Conservation (phyloP, 1,139 yeast species). For the Hanseniaspora gamundiae region DNA sequence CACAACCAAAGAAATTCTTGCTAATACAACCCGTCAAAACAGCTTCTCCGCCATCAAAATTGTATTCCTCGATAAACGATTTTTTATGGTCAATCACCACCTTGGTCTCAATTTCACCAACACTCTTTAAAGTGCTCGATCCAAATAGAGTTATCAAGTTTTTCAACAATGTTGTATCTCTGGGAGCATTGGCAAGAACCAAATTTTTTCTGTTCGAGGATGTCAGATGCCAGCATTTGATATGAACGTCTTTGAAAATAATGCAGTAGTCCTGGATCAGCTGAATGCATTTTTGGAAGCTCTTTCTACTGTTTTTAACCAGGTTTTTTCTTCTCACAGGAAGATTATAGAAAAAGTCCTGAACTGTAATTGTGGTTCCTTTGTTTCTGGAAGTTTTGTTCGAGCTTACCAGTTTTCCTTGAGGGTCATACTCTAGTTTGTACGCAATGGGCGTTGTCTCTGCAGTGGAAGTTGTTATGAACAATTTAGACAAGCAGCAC, state of each 20-base stretch:
- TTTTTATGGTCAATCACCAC: conserved; percentile 21
- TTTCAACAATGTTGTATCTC: conserved; percentile 28
- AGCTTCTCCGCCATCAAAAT: conserved; percentile 20
- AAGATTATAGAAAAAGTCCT: conserved; percentile 44
- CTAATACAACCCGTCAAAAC: conserved; percentile 53
- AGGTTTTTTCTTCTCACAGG: conserved; percentile 72
- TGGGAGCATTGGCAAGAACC: conserved; percentile 31
- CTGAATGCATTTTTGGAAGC: conserved; percentile 52
- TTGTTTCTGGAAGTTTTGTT: conserved; percentile 37
- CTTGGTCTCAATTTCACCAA: conserved; percentile 35
- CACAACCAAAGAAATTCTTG: conserved; percentile 64
- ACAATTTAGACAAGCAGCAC: conserved; percentile 45
- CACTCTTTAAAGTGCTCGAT: conserved; percentile 43
- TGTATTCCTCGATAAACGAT: conserved; percentile 12
- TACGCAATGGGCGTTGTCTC: conserved; percentile 43
- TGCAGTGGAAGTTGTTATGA: conserved; percentile 43
- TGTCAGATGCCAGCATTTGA: conserved; percentile 44
- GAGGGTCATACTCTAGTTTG: conserved; percentile 36
- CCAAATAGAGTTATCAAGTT: conserved; percentile 65
- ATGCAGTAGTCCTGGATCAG: conserved; percentile 61
- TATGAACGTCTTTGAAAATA: conserved; percentile 43
- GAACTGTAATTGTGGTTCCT: conserved; percentile 48
- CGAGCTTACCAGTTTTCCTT: conserved; percentile 37
- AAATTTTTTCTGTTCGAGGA: conserved; percentile 38
- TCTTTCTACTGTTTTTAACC: conserved; percentile 53